A percentile compares a stretch with the other conserved stretches of the same genome.
These are phyloP conservation scores for Verbena officinalis DNA, from an alignment of 257 asterid species.

Conservation along the genomic window DNA sequence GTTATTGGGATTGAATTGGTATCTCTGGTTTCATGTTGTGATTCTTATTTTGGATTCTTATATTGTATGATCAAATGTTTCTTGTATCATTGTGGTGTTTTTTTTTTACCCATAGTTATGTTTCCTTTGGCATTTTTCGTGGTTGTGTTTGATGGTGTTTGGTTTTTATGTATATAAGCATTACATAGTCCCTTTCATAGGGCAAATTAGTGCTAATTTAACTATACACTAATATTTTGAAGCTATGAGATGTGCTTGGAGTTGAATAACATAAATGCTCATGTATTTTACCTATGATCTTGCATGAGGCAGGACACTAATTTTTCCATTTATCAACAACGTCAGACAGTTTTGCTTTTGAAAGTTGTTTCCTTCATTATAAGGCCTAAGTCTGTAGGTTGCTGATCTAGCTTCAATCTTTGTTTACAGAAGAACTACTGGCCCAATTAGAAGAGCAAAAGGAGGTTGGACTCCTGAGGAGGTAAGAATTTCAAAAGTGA, in stretches of 20 bases:
- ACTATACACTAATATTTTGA: slow-evolving; percentile 3
- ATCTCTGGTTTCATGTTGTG: background rate
- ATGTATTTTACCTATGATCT: slow-evolving; percentile 4
- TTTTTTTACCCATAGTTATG: background rate
- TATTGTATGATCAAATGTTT: background rate
- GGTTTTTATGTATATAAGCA: slow-evolving; percentile 5
- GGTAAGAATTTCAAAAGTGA: slow-evolving; percentile 47
- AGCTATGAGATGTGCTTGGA: slow-evolving; percentile 1
- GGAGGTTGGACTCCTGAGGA: slow-evolving; percentile 99
- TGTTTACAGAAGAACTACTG: slow-evolving; percentile 79
- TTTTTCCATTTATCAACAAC: slow-evolving; percentile 14
- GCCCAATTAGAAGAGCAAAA: slow-evolving; percentile 98
- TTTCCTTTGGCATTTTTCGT: slow-evolving; percentile 2
- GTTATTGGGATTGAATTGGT: background rate
- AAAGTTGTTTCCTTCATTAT: background rate
- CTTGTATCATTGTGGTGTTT: slow-evolving; percentile 9
- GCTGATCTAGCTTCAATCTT: slow-evolving; percentile 17
- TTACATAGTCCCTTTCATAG: background rate
- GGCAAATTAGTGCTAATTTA: background rate
- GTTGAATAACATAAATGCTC: slow-evolving; percentile 5
- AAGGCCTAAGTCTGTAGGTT: slow-evolving; percentile 8
- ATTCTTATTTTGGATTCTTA: slow-evolving; percentile 7
- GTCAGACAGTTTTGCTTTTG: background rate
- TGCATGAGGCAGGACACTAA: background rate
- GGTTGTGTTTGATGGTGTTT: slow-evolving; percentile 5